Conservation (phyloP, 768 basidiomycete species). For the Clitopilus hobsonii region DNA sequence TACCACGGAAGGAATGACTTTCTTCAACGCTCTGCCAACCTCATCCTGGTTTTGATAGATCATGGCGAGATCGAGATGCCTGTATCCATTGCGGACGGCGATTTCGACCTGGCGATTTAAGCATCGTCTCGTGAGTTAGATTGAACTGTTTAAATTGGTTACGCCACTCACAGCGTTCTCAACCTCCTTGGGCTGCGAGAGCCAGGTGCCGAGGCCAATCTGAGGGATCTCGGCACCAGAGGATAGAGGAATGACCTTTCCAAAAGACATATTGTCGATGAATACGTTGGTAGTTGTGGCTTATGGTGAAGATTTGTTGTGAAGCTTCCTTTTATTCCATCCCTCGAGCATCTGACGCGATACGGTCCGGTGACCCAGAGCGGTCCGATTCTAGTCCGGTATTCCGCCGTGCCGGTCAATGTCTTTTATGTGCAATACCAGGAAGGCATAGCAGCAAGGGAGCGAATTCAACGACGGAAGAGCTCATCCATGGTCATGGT, state of each 20-base stretch:
- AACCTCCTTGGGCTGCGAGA: slow-evolving; percentile 71
- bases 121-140: slow-evolving; percentile 1
- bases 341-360: neutral
- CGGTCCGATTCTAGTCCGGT: neutral
- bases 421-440: neutral
- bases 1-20: slow-evolving; percentile 72
- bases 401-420: neutral
- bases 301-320: slow-evolving; percentile 20
- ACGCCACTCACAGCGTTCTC: slow-evolving; percentile 53
- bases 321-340: slow-evolving; percentile 8
- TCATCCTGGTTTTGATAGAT: slow-evolving; percentile 79
- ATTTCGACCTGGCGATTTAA: slow-evolving; percentile 52
- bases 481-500: too few relatives aligned
- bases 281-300: slow-evolving; percentile 3
- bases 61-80: slow-evolving; percentile 83
- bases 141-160: neutral
- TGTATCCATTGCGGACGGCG: slow-evolving; percentile 72
- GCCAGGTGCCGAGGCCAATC: slow-evolving; percentile 83
- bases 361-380: neutral
- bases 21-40: slow-evolving; percentile 69
- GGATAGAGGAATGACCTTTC: slow-evolving; percentile 35
- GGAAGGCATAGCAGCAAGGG: too few relatives aligned
- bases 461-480: too few relatives aligned
- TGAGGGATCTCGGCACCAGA: slow-evolving; percentile 57
- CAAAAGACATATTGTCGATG: slow-evolving; percentile 32